Evolutionary conservation across 495 filamentous ascomycete species (phyloP), one percentile per base, ranked within the genome.

Genomic region (Penicillium parvum): DNA sequence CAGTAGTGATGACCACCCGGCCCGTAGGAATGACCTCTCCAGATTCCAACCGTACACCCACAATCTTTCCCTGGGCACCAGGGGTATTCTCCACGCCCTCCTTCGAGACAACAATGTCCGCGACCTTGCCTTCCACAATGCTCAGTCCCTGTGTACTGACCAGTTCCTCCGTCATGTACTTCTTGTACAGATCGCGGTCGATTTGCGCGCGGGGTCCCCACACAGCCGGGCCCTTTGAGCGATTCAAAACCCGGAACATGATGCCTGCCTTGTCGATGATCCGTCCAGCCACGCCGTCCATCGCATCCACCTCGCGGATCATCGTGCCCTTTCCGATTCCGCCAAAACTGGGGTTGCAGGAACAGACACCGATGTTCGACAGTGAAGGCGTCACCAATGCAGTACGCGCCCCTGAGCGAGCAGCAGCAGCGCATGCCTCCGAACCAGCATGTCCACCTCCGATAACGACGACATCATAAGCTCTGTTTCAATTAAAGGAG

Each of bases 261-360:
- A 95, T 73, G 11, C 90, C 92, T 16, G 92, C 86, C 64, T 91
- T 95, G 63, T 98, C 92, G 28, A 95, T 85, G 19, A 96, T 87
- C 7, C 88, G 77, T 2, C 89, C 91, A 0, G 85, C 84, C 7
- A 98, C 75, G 2, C 92, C 92, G 61, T 98, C 92, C 52, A 98
- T 77, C 0, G 92, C 94, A 68, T 98, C 92, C 20, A 98, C 82
- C 63, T 98, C 92, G 2, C 91, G 83, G 23, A 98, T 71, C 76
- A 98, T 97, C 11, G 86, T 96, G 7, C 92, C 92, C 64, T 98
- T 98, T n/a, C 92, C 92, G 52, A 98, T 98, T 22, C 92, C 92
- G 33, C 92, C 92, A 60, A 98, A 95, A 43, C 86, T 92, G 19
- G 92, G 92, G 64, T 98, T 98, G 72, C 92, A 98, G 37, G 91